Evolutionary conservation across 805 yeast species (phyloP), one percentile per base, ranked within the genome.

Genomic region (Spencermartinsiella europaea): DNA sequence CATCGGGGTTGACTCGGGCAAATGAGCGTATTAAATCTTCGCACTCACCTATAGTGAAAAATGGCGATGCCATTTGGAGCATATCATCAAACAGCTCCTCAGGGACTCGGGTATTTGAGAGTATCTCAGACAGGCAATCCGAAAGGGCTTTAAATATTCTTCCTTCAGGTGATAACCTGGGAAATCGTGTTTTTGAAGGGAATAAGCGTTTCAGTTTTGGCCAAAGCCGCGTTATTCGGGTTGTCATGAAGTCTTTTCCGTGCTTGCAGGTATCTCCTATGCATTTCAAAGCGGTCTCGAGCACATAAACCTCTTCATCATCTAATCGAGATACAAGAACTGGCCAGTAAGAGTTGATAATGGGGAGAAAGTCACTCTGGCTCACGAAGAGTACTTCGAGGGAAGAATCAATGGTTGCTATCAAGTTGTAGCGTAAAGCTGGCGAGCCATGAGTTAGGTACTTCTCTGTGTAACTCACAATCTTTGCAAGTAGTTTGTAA

Each of bases 401-500:
- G 0, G 73, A 63, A 15, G 66, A 61, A 4, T 62, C 55, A 16
- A 76, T 60, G 1, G 85, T 71, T 27, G 64, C 68, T 45, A 90
- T 61, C 4, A 88, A 73, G 49, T 79, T 81, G 2, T 75, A 60
- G 37, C 77, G 74, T 25, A 91, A 62, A 2, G 72, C 64, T 2
- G 73, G 62, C 0, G 95, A 82, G 1, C 77, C 76, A 55, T 85
- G 93, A 1, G 86, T 79, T 33, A 87, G 65, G 22, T 78, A 70
- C 48, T 86, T 68, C 45, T 85, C 84, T 4, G 91, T 83, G 60
- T 88, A 86, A 4, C 71, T 74, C 44, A 80, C 70, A 2, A 91
- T 79, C 45, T 77, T 77, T 38, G 80, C 76, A 1, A 85, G 65
- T 1, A 81, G 66, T 34, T 65, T 61, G 61, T 86, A 91, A 0